Percentiles rank a stretch among this genome's conserved stretches.
Conservation (phyloP, 148 eudicot genomes). For the Tetragonia tetragonoides region DNA sequence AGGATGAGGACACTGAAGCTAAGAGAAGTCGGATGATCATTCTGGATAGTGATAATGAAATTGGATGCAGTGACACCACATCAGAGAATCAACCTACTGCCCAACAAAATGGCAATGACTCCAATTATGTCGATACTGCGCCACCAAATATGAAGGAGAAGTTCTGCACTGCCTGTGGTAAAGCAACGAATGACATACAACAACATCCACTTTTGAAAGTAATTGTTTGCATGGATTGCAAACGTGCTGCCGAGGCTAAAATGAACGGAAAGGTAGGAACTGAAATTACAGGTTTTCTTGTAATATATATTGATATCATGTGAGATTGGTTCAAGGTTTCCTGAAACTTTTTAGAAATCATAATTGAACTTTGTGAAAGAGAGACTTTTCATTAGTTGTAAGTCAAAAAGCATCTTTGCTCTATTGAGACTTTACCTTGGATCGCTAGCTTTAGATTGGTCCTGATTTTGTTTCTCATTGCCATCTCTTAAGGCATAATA, state of each 20-base stretch:
- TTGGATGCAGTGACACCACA: conserved; percentile 6
- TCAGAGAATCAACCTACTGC: conserved; percentile 19
- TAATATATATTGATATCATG: background rate
- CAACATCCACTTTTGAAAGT: conserved; percentile 71
- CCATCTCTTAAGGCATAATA: background rate
- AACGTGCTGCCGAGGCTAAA: conserved; percentile 47
- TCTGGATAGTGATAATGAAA: conserved; percentile 40
- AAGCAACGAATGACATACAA: conserved; percentile 39
- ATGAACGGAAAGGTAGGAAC: conserved; percentile 41
- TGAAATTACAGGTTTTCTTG: background rate
- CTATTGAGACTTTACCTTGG: background rate
- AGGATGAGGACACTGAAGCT: conserved; percentile 36
- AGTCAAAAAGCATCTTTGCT: background rate
- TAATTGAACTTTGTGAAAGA: background rate
- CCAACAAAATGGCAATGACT: conserved; percentile 28
- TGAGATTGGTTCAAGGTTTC: background rate
- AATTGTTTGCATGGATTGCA: conserved; percentile 63
- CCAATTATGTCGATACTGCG: conserved; percentile 16
- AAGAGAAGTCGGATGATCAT: conserved; percentile 36
- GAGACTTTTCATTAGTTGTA: no score
- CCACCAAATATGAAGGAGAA: conserved; percentile 22
- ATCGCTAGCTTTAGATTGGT: background rate
- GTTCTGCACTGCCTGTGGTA: conserved; percentile 70
- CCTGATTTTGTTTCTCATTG: background rate
- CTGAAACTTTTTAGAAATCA: background rate